phyloP scores from a whole-genome alignment of 352 stramenopile genomes.

The Thraustochytrium sp. region DNA sequence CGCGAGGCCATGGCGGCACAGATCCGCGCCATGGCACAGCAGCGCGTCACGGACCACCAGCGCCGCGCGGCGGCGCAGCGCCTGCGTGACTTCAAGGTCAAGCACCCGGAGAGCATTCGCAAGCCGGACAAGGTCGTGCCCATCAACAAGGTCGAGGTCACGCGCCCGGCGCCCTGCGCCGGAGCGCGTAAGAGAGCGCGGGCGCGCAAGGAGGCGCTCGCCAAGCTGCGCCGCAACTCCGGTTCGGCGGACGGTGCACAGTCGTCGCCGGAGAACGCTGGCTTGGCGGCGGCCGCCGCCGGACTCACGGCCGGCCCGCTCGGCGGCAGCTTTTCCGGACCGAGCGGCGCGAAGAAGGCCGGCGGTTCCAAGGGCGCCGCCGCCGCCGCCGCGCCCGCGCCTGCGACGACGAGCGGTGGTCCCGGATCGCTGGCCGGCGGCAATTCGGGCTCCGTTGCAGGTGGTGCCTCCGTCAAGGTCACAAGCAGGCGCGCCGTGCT shows the following conservation, averaged over 20 bases:
- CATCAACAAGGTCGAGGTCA: background rate
- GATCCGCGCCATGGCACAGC: background rate
- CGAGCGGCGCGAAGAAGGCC: background rate
- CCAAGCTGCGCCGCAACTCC: background rate
- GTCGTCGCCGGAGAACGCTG: background rate
- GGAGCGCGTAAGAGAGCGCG: background rate
- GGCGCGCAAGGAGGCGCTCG: background rate
- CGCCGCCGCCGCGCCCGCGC: too few relatives aligned
- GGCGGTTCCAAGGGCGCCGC: background rate
- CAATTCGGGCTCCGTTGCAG: background rate
- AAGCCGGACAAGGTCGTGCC: background rate
- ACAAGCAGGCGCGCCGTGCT: background rate
- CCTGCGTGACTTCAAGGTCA: background rate
- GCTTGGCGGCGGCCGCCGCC: background rate
- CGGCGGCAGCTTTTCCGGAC: background rate
- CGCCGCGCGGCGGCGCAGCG: background rate
- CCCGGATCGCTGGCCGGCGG: background rate
- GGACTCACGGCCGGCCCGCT: background rate
- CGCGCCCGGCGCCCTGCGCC: background rate
- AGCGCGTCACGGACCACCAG: background rate
- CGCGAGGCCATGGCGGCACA: background rate
- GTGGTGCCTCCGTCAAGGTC: background rate
- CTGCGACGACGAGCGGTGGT: background rate
- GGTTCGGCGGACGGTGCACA: background rate
- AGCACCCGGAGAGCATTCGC: background rate